Base-by-base conservation (phyloP, 805 yeast species). In the Metschnikowia aberdeeniae region DNA sequence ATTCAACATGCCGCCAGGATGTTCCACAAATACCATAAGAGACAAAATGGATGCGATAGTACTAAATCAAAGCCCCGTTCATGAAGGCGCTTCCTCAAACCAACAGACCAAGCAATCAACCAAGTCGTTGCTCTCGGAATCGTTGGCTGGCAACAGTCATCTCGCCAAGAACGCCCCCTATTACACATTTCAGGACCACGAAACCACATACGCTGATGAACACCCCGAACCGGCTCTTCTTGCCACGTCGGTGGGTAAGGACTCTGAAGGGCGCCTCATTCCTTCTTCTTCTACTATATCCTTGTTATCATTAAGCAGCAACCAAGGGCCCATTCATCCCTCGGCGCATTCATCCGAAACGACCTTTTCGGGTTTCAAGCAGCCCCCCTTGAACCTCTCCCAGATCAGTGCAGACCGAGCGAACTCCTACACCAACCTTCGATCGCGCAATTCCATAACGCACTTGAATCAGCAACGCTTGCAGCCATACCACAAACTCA, bases 211-310 rank as follows among this genome's bases (percentile, higher is more conserved):
- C 45, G 44, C 60, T 6, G 63, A 62, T 37, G 74, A 67, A 20
- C 76, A 71, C 47, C 76, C 76, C 4, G 76, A 72, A 43, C 76
- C 76, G 1, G 66, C 65, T 45, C 55, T 72, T 24, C 54, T 70
- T 31, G 75, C 76, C 1, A 66, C 70, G 9, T 67, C 74, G 0
- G 75, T 68, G 4, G 75, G 74, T 3, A 64, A 65, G 35, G 73
- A 71, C 36, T 55, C 59, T 19, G 67, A 64, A 27, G 76, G 75
- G 3, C 53, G 67, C 24, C 45, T 71, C 37, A 66, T 71, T 20
- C 75, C 75, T 9, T 66, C 72, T n/a, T 63, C 72, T 6, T 69
- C 73, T 14, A 63, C 72, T 10, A 71, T 71, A 4, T 67, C 73
- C 20, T 55, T 71, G 3, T 57, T 71, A 9, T 67, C 72, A 3